Base-by-base conservation (phyloP, 78 protist genomes). In the Dictyostelium purpureum region DNA sequence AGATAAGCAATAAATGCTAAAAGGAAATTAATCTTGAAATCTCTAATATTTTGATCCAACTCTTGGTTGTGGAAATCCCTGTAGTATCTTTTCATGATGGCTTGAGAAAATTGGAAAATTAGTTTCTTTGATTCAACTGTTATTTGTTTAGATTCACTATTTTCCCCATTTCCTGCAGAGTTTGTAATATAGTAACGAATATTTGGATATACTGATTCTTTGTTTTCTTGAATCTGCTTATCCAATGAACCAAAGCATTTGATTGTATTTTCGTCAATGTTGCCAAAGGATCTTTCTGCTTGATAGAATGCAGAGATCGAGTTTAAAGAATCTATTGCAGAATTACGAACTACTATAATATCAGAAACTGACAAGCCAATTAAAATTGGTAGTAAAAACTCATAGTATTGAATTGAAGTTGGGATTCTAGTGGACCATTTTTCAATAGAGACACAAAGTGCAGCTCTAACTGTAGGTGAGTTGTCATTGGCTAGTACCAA, bases 31-130 rank as follows among this genome's bases (percentile, higher is more conserved):
- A 70, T 21, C 38, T 85, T 85, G 42, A 59, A 71, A 40, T 85
- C 91, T 56, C 91, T 52, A 31, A 61, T 42, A 4, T 43, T 43
- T 47, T 59, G 70, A 24, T 85, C 81, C 56, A 85, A 73, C 45
- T 85, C 82, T 28, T 85, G 61, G 21, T 73, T 38, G 43, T 85
- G 91, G 9, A 73, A 61, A 18, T 19, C 56, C 16, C 56, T 24
- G 45, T 85, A 85, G 43, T 42, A 73, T 26, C 76, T 42, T 73
- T 73, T 33, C 73, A 85, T 59, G 0, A 61, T 45, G 43, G 28
- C 35, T 51, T 45, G 61, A 9, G 65, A 51, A 33, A 18, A 51
- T 51, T 74, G 26, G 14, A 74, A 74, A 14, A 47, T 47, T 47
- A 47, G 12, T 2, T 47, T 47, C 35, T 33, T 63, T 33, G 43